Conservation (phyloP, 1,139 yeast species). For the Pichia sp. region DNA sequence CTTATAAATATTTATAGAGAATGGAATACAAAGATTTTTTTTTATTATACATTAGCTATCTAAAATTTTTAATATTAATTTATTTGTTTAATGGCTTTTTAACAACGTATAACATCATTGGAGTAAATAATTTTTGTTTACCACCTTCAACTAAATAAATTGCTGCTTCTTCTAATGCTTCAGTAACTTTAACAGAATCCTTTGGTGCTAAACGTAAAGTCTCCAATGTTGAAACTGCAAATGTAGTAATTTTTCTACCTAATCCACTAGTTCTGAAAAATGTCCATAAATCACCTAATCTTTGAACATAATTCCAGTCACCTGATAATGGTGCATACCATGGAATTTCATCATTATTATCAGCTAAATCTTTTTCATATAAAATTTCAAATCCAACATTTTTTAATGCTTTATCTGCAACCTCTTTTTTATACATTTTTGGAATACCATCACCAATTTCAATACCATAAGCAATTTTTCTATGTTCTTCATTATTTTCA, state of each 20-base stretch:
- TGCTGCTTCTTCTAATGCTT: constrained; percentile 95
- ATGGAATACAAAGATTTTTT: background rate
- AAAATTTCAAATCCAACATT: constrained; percentile 83
- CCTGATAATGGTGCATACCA: constrained; percentile 98
- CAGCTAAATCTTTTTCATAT: constrained; percentile 78
- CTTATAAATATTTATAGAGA: background rate
- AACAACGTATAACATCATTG: constrained; percentile 90
- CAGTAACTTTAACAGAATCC: constrained; percentile 87
- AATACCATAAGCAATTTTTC: constrained; percentile 93
- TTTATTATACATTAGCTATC: background rate
- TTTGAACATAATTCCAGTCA: constrained; percentile 83
- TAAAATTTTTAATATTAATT: background rate
- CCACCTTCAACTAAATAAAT: constrained; percentile 94
- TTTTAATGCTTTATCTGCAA: constrained; percentile 81
- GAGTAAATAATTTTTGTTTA: constrained; percentile 79
- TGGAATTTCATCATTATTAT: constrained; percentile 75
- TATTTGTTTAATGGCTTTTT: constrained; percentile 52
- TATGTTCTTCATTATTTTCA: constrained; percentile 80
- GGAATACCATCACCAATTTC: constrained; percentile 99
- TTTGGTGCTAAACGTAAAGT: constrained; percentile 83
- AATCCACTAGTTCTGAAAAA: constrained; percentile 81
- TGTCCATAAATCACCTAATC: constrained; percentile 71
- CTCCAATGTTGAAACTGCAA: constrained; percentile 75
- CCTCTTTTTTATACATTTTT: constrained; percentile 82
- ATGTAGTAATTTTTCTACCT: constrained; percentile 84